Evolutionary conservation across 345 rosid genomes (phyloP).

Genomic region (Geranium rotundifolium): DNA sequence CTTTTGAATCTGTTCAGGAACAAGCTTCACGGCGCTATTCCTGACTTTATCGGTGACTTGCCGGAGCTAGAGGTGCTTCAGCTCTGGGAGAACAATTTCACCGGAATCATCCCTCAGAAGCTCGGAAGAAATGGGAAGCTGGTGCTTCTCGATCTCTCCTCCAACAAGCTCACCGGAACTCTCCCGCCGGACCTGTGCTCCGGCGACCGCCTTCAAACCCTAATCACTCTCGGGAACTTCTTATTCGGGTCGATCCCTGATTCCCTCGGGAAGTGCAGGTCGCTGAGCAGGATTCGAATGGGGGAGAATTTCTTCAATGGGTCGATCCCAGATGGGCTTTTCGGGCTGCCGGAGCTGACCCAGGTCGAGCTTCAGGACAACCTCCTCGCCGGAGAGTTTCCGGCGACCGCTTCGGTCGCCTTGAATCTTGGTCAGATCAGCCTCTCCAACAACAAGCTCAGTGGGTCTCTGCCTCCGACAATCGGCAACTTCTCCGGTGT

Average conservation of each 20-base stretch:
- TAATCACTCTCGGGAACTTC: conserved; percentile 66
- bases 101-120: conserved; percentile 55
- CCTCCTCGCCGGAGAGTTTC: conserved; percentile 51
- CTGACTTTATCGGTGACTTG: conserved; percentile 61
- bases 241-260: conserved; percentile 73
- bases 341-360: conserved; percentile 54
- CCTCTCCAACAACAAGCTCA: conserved; percentile 64
- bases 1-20: conserved; percentile 70
- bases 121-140: conserved; percentile 60
- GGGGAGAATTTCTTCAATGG: conserved; percentile 81
- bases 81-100: conserved; percentile 87
- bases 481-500: conserved; percentile 74
- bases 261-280: conserved; percentile 55
- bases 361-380: conserved; percentile 82
- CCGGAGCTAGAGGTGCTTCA: conserved; percentile 75
- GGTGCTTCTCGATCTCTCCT: conserved; percentile 53
- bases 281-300: conserved; percentile 72
- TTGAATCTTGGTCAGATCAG: conserved; percentile 61
- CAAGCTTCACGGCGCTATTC: conserved; percentile 71
- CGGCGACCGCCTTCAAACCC: conserved; percentile 53
- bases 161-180: conserved; percentile 67
- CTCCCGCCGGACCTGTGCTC: conserved; percentile 62
- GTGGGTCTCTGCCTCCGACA: conserved; percentile 57
- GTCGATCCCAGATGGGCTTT: conserved; percentile 68
- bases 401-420: conserved; percentile 34